phyloP scores from a whole-genome alignment of 768 basidiomycete species.

The Mycena olivaceomarginata region DNA sequence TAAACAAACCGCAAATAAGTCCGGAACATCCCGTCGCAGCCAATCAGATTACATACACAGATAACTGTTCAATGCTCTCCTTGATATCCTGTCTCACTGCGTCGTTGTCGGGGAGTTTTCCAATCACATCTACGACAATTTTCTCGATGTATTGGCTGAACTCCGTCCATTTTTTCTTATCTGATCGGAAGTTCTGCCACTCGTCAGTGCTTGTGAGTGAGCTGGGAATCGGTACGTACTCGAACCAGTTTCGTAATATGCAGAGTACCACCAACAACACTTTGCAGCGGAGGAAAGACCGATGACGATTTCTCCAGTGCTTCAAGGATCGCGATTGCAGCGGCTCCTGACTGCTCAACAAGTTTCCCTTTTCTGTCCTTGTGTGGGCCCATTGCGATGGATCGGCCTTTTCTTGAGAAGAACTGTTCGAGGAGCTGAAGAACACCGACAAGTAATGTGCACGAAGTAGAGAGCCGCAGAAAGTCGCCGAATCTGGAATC shows the following conservation, averaged over 20 bases:
- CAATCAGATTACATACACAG: neutral
- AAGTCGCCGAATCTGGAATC: too few species aligned
- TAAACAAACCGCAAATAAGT: neutral
- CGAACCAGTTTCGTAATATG: conserved; percentile 4
- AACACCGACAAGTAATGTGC: too few species aligned
- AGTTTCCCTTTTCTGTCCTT: neutral
- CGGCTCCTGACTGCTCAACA: neutral
- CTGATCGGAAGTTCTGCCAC: conserved; percentile 1
- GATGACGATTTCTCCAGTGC: neutral
- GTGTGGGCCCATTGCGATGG: neutral
- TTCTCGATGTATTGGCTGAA: conserved; percentile 12
- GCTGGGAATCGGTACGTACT: neutral
- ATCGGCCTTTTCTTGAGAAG: too few species aligned
- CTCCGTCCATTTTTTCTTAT: conserved; percentile 1
- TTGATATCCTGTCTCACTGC: neutral
- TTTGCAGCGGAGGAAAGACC: conserved; percentile 6
- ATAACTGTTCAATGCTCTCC: neutral
- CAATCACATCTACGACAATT: neutral
- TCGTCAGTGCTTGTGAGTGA: neutral
- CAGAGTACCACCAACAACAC: neutral
- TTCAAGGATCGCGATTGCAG: neutral
- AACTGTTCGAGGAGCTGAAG: too few species aligned
- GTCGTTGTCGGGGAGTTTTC: neutral
- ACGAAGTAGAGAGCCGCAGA: too few species aligned
- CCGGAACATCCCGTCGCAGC: too few species aligned